Base-by-base conservation (phyloP, 2,329 filamentous ascomycete species). In the Diplodia corticola region DNA sequence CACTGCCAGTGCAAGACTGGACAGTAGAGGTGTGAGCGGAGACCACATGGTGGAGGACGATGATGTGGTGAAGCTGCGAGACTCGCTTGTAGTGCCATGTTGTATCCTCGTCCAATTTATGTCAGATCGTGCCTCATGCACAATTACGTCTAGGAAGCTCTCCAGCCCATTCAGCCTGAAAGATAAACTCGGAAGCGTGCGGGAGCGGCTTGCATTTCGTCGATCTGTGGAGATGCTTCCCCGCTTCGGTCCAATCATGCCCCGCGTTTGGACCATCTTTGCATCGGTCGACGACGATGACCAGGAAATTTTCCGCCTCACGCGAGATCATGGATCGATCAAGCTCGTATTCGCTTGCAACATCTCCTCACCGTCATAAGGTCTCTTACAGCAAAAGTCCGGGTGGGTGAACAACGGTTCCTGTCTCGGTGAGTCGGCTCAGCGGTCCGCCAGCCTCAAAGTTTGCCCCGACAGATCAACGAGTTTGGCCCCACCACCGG, bases 211-310 rank as follows among this genome's bases (percentile, higher is more conserved):
- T 63, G 28, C 15, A 15, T 44, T 37, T 22, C 22, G 59, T 63
- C 59, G 46, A 63, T 63, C 59, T 63, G 59, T 63, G 59, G 59
- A 63, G 59, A 35, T 50, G 40, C 48, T 63, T 63, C 59, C 46
- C 59, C 59, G 59, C 59, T 37, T 63, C 59, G 59, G 57, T 22
- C 40, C 40, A 61, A 61, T 49, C 57, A 61, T 61, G 17, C 57
- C 22, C 57, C 57, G 44, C 40, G 17, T 49, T 61, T 44, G n/a
- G 37, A 26, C 59, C 59, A 50, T 37, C 26, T 5, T 51, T 40
- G 59, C 28, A 50, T 37, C 59, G 12, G 24, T 63, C 37, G 24
- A 61, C 37, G 20, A n/a, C 6, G 20, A 1, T 22, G 7, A 26
- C 59, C 59, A 49, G 44, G 59, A 24, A 24, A 63, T 61, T 49